A percentile compares a stretch with the other conserved stretches of the same genome.
Conservation (phyloP, 768 basidiomycete genomes). For the Sporobolomyces pararoseus region DNA sequence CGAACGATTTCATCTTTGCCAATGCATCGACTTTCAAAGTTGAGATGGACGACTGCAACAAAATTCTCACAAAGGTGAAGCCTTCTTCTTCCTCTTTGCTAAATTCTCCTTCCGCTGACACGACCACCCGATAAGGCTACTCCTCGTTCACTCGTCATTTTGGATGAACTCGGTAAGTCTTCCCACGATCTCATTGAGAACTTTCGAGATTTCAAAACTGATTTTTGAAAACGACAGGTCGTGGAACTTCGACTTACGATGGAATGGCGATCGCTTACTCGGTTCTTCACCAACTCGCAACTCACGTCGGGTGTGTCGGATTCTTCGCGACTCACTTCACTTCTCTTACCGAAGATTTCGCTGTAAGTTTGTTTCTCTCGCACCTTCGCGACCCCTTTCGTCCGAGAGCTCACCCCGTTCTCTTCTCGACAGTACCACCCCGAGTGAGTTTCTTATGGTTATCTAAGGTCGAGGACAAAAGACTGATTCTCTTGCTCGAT, state of each 20-base stretch:
- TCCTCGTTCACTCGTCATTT: conserved; percentile 84
- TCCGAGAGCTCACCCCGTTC: neutral
- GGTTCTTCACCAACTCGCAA: conserved; percentile 89
- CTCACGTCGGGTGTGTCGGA: conserved; percentile 80
- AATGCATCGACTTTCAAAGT: conserved; percentile 89
- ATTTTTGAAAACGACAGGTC: too few relatives aligned
- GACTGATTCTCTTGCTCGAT: conserved; percentile 54
- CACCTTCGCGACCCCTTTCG: neutral
- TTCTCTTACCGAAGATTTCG: conserved; percentile 87
- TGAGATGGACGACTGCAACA: conserved; percentile 74
- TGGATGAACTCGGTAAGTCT: conserved; percentile 71
- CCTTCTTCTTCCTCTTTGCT: neutral
- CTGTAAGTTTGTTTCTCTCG: neutral
- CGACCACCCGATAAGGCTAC: conserved; percentile 61
- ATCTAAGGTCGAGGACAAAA: neutral
- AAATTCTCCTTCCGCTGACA: neutral
- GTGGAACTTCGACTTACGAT: conserved; percentile 95
- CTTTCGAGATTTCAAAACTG: too few relatives aligned
- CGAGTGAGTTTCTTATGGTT: conserved; percentile 13
- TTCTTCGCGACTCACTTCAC: conserved; percentile 99
- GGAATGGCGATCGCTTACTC: conserved; percentile 98
- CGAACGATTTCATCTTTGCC: conserved; percentile 95
- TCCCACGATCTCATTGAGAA: too few relatives aligned
- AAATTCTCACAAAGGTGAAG: conserved; percentile 59
- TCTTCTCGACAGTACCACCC: conserved; percentile 38